A percentile compares a stretch with the other conserved stretches of the same genome.
Conservation (phyloP, 1,139 yeast species). For the Taphrina pruni region DNA sequence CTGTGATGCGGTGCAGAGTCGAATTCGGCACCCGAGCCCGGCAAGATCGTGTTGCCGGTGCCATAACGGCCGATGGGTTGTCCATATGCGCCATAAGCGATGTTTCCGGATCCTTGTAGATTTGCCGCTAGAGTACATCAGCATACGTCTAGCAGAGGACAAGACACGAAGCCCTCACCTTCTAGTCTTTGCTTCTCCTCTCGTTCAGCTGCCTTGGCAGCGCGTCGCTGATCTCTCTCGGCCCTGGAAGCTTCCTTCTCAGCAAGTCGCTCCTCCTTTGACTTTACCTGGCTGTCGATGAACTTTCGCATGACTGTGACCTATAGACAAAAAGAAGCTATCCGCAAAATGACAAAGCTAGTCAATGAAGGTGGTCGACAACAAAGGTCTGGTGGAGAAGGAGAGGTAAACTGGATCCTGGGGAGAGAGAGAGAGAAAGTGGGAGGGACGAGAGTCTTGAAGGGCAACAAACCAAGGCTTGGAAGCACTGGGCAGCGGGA, state of each 20-base stretch:
- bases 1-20: constrained; percentile 19
- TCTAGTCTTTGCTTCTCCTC: constrained; percentile 12
- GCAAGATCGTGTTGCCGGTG: constrained; percentile 12
- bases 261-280: constrained; percentile 28
- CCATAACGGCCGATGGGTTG: constrained; percentile 16
- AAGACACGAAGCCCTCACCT: not conserved
- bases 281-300: constrained; percentile 30
- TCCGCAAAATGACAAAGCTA: no score
- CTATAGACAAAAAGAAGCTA: not conserved
- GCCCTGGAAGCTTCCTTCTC: constrained; percentile 25
- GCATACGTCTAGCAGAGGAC: not conserved
- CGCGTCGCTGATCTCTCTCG: constrained; percentile 8
- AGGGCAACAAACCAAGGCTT: no score
- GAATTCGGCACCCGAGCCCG: constrained; percentile 14
- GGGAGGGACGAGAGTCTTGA: no score
- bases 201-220: constrained; percentile 9
- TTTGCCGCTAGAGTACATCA: not conserved
- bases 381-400: no score
- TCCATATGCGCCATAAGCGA: constrained; percentile 1
- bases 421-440: no score
- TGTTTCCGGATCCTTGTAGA: not conserved
- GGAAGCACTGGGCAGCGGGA: no score
- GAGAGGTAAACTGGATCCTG: no score
- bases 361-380: no score
- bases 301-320: constrained; percentile 14